phyloP scores from a whole-genome alignment of 2,329 filamentous ascomycete species.

The Fusarium praegraminearum region DNA sequence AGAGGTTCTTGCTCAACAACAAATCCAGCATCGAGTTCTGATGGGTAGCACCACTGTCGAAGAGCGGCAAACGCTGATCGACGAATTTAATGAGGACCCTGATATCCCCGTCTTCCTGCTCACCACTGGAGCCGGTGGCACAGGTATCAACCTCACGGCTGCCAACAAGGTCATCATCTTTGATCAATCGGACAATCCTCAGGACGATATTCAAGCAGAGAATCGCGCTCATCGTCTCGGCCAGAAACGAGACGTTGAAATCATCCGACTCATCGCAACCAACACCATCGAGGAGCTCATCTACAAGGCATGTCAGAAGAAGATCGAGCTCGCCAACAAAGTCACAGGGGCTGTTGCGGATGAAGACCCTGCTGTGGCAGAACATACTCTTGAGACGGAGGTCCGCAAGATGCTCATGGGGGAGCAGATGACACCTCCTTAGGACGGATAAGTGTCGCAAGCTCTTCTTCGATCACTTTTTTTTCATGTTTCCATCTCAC shows the following conservation, averaged over 20 bases:
- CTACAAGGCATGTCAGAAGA: constrained; percentile 89
- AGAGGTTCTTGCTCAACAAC: constrained; percentile 78
- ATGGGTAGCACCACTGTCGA: constrained; percentile 86
- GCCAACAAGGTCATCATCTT: constrained; percentile 99
- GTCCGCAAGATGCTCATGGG: constrained; percentile 60
- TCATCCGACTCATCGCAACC: constrained; percentile 83
- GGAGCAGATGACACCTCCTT: constrained; percentile 56
- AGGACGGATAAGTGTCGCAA: constrained; percentile 38
- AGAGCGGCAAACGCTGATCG: constrained; percentile 87
- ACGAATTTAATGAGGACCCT: constrained; percentile 82
- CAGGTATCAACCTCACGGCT: constrained; percentile 93
- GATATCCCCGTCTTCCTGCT: constrained; percentile 91
- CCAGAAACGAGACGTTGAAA: constrained; percentile 89
- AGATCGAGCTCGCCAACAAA: constrained; percentile 84
- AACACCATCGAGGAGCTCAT: constrained; percentile 94
- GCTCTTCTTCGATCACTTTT: neutral
- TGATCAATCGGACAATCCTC: constrained; percentile 96
- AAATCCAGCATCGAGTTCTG: constrained; percentile 84
- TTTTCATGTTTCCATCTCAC: constrained; percentile 7
- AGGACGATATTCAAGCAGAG: constrained; percentile 98
- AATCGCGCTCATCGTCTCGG: constrained; percentile 96
- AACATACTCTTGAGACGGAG: constrained; percentile 57
- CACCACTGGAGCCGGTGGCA: constrained; percentile 94
- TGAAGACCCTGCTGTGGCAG: constrained; percentile 45
- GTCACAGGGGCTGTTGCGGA: constrained; percentile 60